phyloP scores from a whole-genome alignment of 106 monocot species.

The Acanthochlamys bracteata region DNA sequence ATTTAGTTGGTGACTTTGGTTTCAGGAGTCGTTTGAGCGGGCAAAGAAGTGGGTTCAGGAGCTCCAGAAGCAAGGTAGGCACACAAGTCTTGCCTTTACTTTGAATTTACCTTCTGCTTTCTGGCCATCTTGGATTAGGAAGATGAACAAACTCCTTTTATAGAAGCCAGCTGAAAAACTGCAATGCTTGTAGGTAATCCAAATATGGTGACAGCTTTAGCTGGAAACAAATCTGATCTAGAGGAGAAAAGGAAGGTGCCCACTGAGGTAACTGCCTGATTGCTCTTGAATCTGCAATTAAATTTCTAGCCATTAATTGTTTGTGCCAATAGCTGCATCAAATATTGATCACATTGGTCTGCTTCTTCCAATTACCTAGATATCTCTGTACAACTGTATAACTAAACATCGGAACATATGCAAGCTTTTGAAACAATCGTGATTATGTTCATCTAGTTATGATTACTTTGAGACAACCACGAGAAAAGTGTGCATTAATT shows the following conservation, averaged over 20 bases:
- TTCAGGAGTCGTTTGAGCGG: slow-evolving; percentile 70
- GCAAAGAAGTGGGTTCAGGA: slow-evolving; percentile 97
- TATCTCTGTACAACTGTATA: too few species aligned
- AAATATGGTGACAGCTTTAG: slow-evolving; percentile 51
- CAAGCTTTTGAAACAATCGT: too few species aligned
- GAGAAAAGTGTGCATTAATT: too few species aligned
- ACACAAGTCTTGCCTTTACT: neutral
- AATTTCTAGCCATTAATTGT: neutral
- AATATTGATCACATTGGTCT: neutral
- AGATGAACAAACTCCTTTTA: neutral
- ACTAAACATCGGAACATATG: too few species aligned
- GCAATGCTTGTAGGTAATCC: slow-evolving; percentile 22
- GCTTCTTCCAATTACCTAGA: neutral
- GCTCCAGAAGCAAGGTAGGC: slow-evolving; percentile 77
- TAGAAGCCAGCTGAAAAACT: neutral
- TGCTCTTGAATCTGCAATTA: neutral
- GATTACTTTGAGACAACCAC: too few species aligned
- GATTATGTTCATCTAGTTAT: too few species aligned
- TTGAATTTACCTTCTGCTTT: neutral
- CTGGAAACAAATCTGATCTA: slow-evolving; percentile 48
- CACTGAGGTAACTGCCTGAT: slow-evolving; percentile 25
- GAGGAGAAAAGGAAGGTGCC: slow-evolving; percentile 46
- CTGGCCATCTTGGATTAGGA: neutral
- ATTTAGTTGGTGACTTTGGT: neutral
- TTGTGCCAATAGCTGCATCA: neutral